phyloP scores from a whole-genome alignment of 352 stramenopile genomes.

The Globisporangium abappressorium region DNA sequence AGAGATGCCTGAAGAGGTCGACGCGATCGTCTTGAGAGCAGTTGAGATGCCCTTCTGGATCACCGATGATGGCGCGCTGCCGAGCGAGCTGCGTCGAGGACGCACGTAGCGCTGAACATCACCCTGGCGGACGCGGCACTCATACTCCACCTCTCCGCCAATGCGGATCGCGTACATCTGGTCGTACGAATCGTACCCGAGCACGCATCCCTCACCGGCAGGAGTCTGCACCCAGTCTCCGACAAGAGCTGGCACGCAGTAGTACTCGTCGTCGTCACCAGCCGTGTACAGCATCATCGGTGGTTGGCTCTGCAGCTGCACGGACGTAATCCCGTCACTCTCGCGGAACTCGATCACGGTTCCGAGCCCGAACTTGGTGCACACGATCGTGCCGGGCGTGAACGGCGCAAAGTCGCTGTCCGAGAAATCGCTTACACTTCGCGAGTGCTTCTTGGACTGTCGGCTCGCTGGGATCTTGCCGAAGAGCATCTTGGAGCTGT shows the following conservation, averaged over 20 bases:
- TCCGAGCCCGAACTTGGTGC: constrained; percentile 62
- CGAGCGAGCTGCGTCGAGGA: constrained; percentile 29
- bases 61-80: constrained; percentile 28
- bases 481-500: constrained; percentile 50
- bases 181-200: constrained; percentile 42
- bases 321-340: constrained; percentile 47
- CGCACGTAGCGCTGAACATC: constrained; percentile 44
- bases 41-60: constrained; percentile 44
- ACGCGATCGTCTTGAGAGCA: constrained; percentile 57
- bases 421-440: constrained; percentile 42
- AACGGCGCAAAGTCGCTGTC: constrained; percentile 42
- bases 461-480: constrained; percentile 22
- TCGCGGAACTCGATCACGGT: constrained; percentile 48
- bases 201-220: constrained; percentile 46
- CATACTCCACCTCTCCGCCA: constrained; percentile 34
- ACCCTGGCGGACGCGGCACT: constrained; percentile 31
- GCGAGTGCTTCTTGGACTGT: constrained; percentile 26
- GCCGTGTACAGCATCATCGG: constrained; percentile 37
- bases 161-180: constrained; percentile 59
- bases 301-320: constrained; percentile 41
- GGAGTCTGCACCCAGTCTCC: constrained; percentile 61
- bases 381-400: constrained; percentile 41
- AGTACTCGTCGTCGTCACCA: constrained; percentile 37
- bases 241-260: constrained; percentile 53
- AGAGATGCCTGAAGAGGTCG: constrained; percentile 49